phyloP scores from a whole-genome alignment of 1,284 basidiomycete genomes.

The Waitea zeae region DNA sequence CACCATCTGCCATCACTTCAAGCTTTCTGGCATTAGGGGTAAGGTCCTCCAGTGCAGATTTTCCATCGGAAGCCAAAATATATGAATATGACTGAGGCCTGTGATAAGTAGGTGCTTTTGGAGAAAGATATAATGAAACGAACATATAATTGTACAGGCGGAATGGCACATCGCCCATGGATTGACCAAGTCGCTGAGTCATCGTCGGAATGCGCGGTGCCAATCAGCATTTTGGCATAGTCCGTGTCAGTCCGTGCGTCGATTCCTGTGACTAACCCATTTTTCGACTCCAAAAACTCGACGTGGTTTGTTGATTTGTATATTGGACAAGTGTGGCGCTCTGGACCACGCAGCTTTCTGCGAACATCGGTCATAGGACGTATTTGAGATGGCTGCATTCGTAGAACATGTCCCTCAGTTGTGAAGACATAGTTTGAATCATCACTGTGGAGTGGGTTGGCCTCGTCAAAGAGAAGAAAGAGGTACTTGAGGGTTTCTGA shows the following conservation, averaged over 20 bases:
- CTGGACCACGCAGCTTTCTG: conserved; percentile 42
- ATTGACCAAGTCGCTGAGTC: conserved; percentile 44
- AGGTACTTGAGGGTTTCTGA: conserved; percentile 51
- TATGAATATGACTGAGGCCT: conserved; percentile 55
- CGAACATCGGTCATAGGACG: conserved; percentile 38
- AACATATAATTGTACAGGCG: conserved; percentile 57
- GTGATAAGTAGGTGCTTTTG: conserved; percentile 4
- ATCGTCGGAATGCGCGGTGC: conserved; percentile 24
- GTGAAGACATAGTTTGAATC: conserved; percentile 78
- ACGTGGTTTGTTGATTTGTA: conserved; percentile 32
- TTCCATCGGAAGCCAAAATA: conserved; percentile 47
- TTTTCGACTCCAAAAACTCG: no score
- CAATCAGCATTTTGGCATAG: conserved; percentile 56
- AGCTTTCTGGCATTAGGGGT: conserved; percentile 55
- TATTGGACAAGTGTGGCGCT: conserved; percentile 55
- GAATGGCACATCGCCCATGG: conserved; percentile 57
- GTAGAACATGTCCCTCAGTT: conserved; percentile 86
- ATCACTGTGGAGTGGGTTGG: conserved; percentile 54
- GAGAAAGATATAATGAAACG: conserved; percentile 14
- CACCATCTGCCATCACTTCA: conserved; percentile 41
- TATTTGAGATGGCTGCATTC: conserved; percentile 35
- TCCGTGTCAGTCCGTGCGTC: conserved; percentile 58
- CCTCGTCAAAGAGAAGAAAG: conserved; percentile 81
- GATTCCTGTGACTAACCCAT: conserved; percentile 48
- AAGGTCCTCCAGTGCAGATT: conserved; percentile 42